A percentile compares a stretch with the other conserved stretches of the same genome.
Conservation (phyloP, 345 rosid species). For the Populus ilicifolia region DNA sequence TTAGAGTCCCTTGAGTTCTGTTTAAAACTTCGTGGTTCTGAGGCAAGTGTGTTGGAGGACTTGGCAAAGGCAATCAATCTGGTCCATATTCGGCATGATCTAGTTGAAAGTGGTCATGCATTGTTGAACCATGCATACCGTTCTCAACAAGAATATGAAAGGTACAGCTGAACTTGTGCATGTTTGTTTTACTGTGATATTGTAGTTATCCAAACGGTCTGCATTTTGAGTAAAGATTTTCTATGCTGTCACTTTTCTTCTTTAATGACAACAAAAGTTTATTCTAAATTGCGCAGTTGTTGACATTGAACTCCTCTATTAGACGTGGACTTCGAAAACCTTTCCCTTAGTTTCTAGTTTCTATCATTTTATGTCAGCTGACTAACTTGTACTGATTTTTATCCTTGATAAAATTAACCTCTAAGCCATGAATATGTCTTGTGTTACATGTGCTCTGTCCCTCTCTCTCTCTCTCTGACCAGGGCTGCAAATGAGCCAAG, state of each 20-base stretch:
- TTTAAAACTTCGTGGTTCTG: slow-evolving; percentile 87
- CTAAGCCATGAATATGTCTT: not conserved
- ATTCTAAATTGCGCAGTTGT: not conserved
- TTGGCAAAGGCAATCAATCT: slow-evolving; percentile 79
- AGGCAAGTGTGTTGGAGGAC: slow-evolving; percentile 85
- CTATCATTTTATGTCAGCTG: not conserved
- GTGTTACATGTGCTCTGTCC: too few relatives aligned
- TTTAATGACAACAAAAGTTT: not conserved
- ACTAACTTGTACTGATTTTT: too few relatives aligned
- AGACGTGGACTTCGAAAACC: not conserved
- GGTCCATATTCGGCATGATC: slow-evolving; percentile 74
- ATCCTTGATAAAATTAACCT: too few relatives aligned
- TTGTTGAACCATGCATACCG: slow-evolving; percentile 71
- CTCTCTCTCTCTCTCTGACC: too few relatives aligned
- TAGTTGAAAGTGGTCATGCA: slow-evolving; percentile 82
- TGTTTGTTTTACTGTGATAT: not conserved
- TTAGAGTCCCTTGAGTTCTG: slow-evolving; percentile 87
- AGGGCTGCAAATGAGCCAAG: too few relatives aligned
- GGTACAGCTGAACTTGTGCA: slow-evolving; percentile 39
- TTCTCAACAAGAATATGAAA: slow-evolving; percentile 85
- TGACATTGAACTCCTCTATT: not conserved
- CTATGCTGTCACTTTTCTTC: not conserved
- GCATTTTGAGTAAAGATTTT: not conserved
- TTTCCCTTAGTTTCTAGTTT: not conserved
- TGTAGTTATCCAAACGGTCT: slow-evolving; percentile 2